A percentile compares a stretch with the other conserved stretches of the same genome.
These are phyloP conservation scores for Volvox carteri DNA, from an alignment of 163 green algal species.

Conservation along the genomic window DNA sequence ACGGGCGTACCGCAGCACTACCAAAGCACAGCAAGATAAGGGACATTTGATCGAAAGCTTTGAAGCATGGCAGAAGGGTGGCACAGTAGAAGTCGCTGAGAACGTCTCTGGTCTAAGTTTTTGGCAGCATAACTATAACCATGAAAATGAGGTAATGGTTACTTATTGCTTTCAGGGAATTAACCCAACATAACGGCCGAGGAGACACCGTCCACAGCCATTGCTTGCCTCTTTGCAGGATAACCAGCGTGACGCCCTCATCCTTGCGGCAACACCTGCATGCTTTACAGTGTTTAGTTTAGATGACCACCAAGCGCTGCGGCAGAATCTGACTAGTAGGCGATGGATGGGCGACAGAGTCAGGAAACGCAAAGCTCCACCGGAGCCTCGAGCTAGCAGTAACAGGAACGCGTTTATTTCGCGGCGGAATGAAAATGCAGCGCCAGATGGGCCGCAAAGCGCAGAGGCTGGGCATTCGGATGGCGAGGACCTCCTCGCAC, in stretches of 20 bases:
- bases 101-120: background rate
- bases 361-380: background rate
- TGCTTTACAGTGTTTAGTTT: constrained; percentile 21
- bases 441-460: background rate
- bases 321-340: constrained; percentile 1
- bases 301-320: background rate
- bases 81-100: background rate
- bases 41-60: background rate
- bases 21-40: background rate
- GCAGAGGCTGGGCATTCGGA: background rate
- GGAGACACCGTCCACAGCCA: background rate
- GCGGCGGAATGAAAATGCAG: background rate
- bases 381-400: background rate
- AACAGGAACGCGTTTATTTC: background rate
- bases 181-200: background rate
- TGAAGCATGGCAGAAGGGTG: background rate
- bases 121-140: background rate
- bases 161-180: background rate
- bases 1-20: background rate
- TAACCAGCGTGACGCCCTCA: background rate
- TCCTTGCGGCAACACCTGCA: constrained; percentile 9
- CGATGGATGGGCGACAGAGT: constrained; percentile 24
- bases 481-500: background rate
- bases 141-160: background rate
- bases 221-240: background rate